A percentile compares a stretch with the other conserved stretches of the same genome.
phyloP scores from a whole-genome alignment of 345 rosid species.

The Murraya koenigii region DNA sequence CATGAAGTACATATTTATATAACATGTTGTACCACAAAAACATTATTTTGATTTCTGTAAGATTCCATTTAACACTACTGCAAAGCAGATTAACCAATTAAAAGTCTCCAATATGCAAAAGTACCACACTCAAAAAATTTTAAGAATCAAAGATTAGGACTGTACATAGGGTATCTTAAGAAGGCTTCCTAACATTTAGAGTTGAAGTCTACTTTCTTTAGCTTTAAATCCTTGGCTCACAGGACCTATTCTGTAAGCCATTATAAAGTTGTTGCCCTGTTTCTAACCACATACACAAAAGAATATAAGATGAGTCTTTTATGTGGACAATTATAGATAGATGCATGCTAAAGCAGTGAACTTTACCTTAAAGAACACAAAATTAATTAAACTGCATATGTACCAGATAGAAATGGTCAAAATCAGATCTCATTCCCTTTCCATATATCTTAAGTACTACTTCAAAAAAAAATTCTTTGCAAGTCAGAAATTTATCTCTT shows the following conservation, averaged over 20 bases:
- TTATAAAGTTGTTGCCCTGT: constrained; percentile 3
- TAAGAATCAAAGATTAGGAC: neutral
- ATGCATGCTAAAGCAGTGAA: constrained; percentile 6
- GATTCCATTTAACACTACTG: neutral
- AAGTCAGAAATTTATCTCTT: neutral
- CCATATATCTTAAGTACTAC: neutral
- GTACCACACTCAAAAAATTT: neutral
- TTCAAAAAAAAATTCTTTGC: neutral
- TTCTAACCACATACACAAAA: neutral
- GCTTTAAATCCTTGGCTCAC: neutral
- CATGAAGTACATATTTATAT: neutral
- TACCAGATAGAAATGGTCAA: neutral
- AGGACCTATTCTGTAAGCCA: neutral
- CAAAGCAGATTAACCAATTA: neutral
- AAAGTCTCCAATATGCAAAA: neutral
- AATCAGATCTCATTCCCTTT: neutral
- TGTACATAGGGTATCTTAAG: neutral
- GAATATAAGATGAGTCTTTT: neutral
- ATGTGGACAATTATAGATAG: neutral
- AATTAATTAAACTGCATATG: neutral
- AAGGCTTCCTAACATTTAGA: neutral
- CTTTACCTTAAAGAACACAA: neutral
- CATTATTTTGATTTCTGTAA: neutral
- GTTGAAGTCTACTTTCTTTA: neutral
- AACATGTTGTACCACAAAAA: neutral